A percentile compares a stretch with the other conserved stretches of the same genome.
phyloP scores from a whole-genome alignment of 106 monocot species.

The Alisma plantagoaquatica region DNA sequence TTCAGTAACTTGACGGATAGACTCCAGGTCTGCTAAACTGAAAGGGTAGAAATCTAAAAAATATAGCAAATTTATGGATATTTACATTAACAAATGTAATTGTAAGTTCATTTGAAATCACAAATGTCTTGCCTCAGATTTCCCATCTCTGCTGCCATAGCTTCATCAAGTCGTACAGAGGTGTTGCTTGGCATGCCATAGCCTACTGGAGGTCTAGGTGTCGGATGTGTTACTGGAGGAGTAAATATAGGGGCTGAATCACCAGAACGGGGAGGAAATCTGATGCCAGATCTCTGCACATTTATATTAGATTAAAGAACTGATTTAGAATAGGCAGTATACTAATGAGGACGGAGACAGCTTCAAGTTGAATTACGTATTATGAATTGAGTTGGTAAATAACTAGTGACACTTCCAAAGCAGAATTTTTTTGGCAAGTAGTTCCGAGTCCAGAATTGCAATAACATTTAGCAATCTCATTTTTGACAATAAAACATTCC shows the following conservation, averaged over 20 bases:
- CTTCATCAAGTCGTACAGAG: constrained; percentile 64
- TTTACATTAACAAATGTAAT: too few relatives aligned
- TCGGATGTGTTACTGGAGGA: constrained; percentile 29
- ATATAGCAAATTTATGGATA: too few relatives aligned
- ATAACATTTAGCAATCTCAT: too few relatives aligned
- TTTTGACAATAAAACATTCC: too few relatives aligned
- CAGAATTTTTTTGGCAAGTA: too few relatives aligned
- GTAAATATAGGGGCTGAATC: constrained; percentile 71
- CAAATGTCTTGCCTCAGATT: constrained; percentile 79
- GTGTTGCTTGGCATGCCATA: constrained; percentile 47
- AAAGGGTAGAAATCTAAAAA: constrained; percentile 14
- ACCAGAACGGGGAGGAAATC: constrained; percentile 56
- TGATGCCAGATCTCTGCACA: constrained; percentile 56
- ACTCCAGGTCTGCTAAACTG: constrained; percentile 64
- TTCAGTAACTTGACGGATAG: constrained; percentile 51
- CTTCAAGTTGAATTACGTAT: not conserved
- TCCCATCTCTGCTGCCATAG: constrained; percentile 67
- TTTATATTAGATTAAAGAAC: not conserved
- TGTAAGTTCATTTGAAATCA: too few relatives aligned
- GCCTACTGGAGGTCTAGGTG: constrained; percentile 7
- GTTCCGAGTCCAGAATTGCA: too few relatives aligned
- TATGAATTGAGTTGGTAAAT: not conserved
- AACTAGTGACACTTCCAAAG: too few relatives aligned
- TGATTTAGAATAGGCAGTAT: not conserved
- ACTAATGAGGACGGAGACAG: not conserved